Base-by-base conservation (phyloP, 495 filamentous ascomycete genomes). In the Penicillium crystallinum region DNA sequence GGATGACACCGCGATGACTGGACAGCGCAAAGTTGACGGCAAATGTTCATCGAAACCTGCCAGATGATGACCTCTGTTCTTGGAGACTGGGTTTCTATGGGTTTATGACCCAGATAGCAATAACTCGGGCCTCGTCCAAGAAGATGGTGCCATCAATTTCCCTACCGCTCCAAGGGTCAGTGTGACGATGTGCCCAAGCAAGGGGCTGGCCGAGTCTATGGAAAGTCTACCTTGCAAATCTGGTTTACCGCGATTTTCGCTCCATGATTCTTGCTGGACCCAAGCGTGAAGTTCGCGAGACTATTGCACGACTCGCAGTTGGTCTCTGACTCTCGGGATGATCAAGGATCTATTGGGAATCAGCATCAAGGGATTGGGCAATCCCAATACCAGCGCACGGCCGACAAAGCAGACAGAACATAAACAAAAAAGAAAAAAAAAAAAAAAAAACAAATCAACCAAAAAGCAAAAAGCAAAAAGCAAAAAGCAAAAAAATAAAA, bases 131-230 rank as follows among this genome's bases (percentile, higher is more conserved):
- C 40, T 27, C 38, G 12, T 42, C 23, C n/a, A 42, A 17, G 5
- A 18, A 11, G 38, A 35, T 19, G 48, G 10, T 40, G 25, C 23
- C 39, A 23, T 11, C 23, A 18, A 14, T 42, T 25, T 29, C 10
- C 40, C 25, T 27, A 18, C 23, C 12, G 21, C 19, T 25, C 49
- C 50, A 62, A 55, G 59, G 56, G 53, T 56, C 62, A 55, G 49
- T 44, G 52, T 58, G 58, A 55, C 41, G 54, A 55, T 29, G 27
- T 3, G 37, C 23, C 17, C 46, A 64, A 56, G 62, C 52, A 65
- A 65, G 62, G 62, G 59, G 62, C 47, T 52, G 39, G 44, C 46
- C 37, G 42, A 52, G 46, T 52, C 46, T 54, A 58, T 49, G 41
- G 43, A 49, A n/a, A 54, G 47, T 49, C 22, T 48, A 45, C 46